A percentile compares a stretch with the other conserved stretches of the same genome.
These are phyloP conservation scores for Fonsecaea erecta DNA, from an alignment of 2,329 filamentous ascomycete genomes.

Conservation along the genomic window DNA sequence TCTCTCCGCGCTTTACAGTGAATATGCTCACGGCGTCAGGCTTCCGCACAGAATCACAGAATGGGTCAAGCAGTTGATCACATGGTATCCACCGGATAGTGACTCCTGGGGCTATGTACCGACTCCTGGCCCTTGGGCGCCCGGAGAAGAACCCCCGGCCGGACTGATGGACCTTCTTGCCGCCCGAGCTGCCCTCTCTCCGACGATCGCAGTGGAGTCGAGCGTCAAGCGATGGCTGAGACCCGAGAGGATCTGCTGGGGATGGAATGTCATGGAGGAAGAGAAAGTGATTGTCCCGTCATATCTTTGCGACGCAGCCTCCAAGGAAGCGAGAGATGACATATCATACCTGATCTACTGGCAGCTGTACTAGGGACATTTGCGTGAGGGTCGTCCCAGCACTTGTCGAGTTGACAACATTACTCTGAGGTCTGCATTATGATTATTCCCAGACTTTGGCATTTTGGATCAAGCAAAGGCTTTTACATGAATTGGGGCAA, in stretches of 20 bases:
- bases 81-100: conserved; percentile 40
- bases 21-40: conserved; percentile 30
- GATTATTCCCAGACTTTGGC: neutral
- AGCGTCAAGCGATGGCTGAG: conserved; percentile 31
- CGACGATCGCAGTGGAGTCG: conserved; percentile 22
- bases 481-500: neutral
- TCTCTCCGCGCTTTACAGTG: conserved; percentile 34
- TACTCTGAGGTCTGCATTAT: neutral
- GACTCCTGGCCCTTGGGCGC: conserved; percentile 31
- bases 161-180: conserved; percentile 33
- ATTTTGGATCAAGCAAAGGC: neutral
- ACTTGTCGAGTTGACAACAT: neutral
- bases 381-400: neutral
- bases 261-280: conserved; percentile 48
- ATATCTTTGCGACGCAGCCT: conserved; percentile 11
- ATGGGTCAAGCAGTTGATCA: conserved; percentile 42
- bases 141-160: conserved; percentile 34
- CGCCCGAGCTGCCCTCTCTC: conserved; percentile 24
- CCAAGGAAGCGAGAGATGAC: neutral
- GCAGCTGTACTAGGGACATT: conserved; percentile 19
- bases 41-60: conserved; percentile 43
- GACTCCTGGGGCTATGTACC: conserved; percentile 41
- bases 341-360: conserved; percentile 27
- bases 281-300: conserved; percentile 39
- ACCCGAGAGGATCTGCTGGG: conserved; percentile 46